Evolutionary conservation across 345 rosid species (phyloP).

Genomic region (Euphorbia pulcherrima): DNA sequence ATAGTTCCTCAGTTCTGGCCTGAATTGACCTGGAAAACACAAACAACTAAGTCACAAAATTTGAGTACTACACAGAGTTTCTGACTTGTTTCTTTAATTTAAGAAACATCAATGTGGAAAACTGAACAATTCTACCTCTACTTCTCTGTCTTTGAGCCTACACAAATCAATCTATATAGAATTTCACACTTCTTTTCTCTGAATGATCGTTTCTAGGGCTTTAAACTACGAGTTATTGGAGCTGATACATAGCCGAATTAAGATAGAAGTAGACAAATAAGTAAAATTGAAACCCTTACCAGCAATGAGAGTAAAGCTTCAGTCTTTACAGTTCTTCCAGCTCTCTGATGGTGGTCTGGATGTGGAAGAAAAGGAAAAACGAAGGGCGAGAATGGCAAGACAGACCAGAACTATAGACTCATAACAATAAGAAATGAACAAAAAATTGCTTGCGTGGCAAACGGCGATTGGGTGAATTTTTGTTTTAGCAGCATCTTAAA

Average conservation of each 20-base stretch:
- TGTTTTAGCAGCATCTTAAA: background rate
- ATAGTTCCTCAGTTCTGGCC: conserved; percentile 1
- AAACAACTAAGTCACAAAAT: background rate
- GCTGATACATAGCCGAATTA: background rate
- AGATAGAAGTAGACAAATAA: background rate
- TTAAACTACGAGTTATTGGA: background rate
- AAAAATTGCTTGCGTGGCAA: background rate
- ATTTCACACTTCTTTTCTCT: background rate
- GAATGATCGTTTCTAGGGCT: conserved; percentile 1
- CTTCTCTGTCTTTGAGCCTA: background rate
- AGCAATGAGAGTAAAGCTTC: background rate
- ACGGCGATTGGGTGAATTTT: background rate
- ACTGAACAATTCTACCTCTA: background rate
- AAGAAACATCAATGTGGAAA: too few species aligned
- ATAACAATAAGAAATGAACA: background rate
- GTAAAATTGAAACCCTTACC: conserved; percentile 8
- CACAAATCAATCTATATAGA: background rate
- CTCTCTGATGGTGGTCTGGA: conserved; percentile 6
- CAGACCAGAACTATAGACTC: background rate
- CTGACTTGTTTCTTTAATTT: too few species aligned
- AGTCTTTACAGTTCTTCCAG: background rate
- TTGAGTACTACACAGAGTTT: background rate
- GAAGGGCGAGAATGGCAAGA: background rate
- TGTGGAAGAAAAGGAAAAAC: background rate
- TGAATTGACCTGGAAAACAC: too few species aligned